Conservation (phyloP, 2,329 filamentous ascomycete genomes). For the Aspergillus tubingensis region DNA sequence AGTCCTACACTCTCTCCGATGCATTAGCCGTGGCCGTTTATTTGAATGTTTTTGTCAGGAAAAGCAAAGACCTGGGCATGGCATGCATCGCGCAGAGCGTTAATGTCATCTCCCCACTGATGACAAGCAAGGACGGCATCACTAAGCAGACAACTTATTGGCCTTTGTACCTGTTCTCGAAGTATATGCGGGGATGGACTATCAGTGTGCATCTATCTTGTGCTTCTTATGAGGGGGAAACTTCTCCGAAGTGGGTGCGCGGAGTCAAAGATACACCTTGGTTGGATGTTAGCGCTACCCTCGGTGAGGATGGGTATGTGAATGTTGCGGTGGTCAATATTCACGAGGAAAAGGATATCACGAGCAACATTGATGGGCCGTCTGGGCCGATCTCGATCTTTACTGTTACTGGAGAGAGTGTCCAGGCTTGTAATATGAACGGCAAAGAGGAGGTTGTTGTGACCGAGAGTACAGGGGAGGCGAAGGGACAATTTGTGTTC, state of each 20-base stretch:
- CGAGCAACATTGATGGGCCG: constrained; percentile 61
- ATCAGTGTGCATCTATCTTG: constrained; percentile 66
- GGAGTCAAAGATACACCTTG: constrained; percentile 66
- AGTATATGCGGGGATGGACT: constrained; percentile 72
- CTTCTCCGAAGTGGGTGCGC: constrained; percentile 41
- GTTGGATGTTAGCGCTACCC: constrained; percentile 44
- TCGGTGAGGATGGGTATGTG: constrained; percentile 59
- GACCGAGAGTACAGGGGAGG: constrained; percentile 64
- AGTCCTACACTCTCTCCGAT: constrained; percentile 72
- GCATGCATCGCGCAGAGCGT: constrained; percentile 76
- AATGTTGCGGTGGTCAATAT: constrained; percentile 75
- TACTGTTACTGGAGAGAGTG: constrained; percentile 60
- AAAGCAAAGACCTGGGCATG: constrained; percentile 72
- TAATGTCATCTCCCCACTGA: constrained; percentile 75
- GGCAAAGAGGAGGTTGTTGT: constrained; percentile 64
- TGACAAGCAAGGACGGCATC: constrained; percentile 67
- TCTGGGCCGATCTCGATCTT: constrained; percentile 59
- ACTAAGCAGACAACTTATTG: constrained; percentile 75
- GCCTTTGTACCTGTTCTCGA: constrained; percentile 68
- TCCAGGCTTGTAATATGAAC: constrained; percentile 64
- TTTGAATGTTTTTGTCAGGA: constrained; percentile 75
- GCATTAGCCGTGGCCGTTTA: constrained; percentile 73
- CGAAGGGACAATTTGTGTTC: constrained; percentile 64
- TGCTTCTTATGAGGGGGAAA: constrained; percentile 63
- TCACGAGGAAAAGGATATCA: constrained; percentile 60